Conservation (phyloP, 2,329 filamentous ascomycete genomes). For the Lecanicillium sp. region DNA sequence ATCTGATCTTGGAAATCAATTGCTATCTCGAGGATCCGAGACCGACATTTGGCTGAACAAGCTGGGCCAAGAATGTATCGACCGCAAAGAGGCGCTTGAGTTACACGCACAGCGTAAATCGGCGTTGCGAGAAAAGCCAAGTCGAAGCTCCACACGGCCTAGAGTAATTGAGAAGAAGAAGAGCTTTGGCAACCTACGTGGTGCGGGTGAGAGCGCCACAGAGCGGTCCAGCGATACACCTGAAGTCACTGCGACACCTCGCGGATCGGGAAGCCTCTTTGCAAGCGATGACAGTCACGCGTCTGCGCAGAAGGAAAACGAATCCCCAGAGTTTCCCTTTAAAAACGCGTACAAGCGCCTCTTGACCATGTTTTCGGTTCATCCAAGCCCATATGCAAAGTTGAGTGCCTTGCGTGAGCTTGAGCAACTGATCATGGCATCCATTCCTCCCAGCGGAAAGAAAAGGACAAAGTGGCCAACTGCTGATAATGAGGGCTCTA, state of each 20-base stretch:
- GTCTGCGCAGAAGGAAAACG: constrained; percentile 1
- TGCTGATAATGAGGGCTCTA: background rate
- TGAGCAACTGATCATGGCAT: constrained; percentile 72
- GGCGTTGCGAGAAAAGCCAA: constrained; percentile 31
- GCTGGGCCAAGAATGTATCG: constrained; percentile 58
- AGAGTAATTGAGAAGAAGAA: constrained; percentile 56
- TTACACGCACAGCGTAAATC: constrained; percentile 33
- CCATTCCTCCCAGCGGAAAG: constrained; percentile 37
- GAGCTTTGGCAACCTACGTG: constrained; percentile 59
- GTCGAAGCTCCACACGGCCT: constrained; percentile 38
- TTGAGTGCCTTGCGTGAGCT: constrained; percentile 77
- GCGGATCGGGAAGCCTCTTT: background rate
- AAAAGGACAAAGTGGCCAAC: constrained; percentile 23
- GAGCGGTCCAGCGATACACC: constrained; percentile 23
- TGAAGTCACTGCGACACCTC: constrained; percentile 15
- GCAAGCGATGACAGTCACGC: constrained; percentile 5
- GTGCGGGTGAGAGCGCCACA: constrained; percentile 32
- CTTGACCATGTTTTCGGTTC: constrained; percentile 78
- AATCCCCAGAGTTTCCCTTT: constrained; percentile 62
- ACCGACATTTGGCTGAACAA: constrained; percentile 82
- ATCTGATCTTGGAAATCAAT: constrained; percentile 80
- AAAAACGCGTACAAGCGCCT: constrained; percentile 71
- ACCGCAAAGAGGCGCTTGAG: constrained; percentile 50
- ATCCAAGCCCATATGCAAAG: constrained; percentile 82
- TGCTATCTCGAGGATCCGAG: constrained; percentile 85